These are phyloP conservation scores for Euphrasia confusa DNA, from an alignment of 257 asterid species.

Conservation along the genomic window DNA sequence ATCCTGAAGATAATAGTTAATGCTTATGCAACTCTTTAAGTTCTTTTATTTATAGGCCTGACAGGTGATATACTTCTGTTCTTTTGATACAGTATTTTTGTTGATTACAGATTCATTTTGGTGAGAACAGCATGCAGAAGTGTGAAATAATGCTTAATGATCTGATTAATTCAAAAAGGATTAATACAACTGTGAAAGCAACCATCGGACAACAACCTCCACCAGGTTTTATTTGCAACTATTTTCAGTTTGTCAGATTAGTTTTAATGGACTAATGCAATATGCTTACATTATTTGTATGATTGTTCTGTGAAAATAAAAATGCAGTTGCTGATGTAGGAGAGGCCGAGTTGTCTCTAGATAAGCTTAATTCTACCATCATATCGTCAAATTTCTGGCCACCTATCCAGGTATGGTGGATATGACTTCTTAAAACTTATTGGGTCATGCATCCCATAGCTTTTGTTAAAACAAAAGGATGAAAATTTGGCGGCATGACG, in stretches of 20 bases:
- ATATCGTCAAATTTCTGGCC: conserved; percentile 99
- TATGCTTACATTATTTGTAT: conserved; percentile 16
- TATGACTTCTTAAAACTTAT: conserved; percentile 18
- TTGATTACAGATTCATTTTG: conserved; percentile 84
- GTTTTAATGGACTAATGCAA: conserved; percentile 13
- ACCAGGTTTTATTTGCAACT: conserved; percentile 42
- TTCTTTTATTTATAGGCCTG: conserved; percentile 14
- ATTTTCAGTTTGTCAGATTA: conserved; percentile 9
- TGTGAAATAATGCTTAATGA: conserved; percentile 99
- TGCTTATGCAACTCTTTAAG: conserved; percentile 23
- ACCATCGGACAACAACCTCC: conserved; percentile 53
- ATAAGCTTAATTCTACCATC: conserved; percentile 71
- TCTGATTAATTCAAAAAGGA: conserved; percentile 89
- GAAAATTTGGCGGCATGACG: conserved; percentile 16
- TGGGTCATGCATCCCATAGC: conserved; percentile 11
- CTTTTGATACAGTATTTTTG: conserved; percentile 21
- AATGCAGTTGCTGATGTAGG: conserved; percentile 41
- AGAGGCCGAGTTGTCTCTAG: conserved; percentile 58
- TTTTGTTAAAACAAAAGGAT: conserved; percentile 10
- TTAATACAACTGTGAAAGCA: conserved; percentile 82
- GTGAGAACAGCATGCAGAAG: conserved; percentile 96
- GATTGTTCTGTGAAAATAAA: conserved; percentile 21
- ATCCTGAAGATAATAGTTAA: conserved; percentile 21
- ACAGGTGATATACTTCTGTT: conserved; percentile 23
- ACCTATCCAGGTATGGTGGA: conserved; percentile 76